Evolutionary conservation across 257 asterid genomes (phyloP).

Genomic region (Mitragyna speciosa): DNA sequence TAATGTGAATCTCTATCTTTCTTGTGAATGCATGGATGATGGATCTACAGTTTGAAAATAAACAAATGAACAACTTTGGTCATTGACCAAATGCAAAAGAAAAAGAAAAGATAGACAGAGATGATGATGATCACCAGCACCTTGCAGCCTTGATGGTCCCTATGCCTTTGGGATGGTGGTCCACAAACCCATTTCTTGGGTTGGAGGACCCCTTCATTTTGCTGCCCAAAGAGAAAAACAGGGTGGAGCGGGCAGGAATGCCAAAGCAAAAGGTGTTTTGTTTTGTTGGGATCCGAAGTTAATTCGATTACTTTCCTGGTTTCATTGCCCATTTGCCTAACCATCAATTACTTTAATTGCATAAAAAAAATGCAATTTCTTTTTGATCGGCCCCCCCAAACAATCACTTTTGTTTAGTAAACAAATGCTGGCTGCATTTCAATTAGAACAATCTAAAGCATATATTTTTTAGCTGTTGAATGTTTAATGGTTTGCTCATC

Average conservation of each 20-base stretch:
- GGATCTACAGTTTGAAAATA: slow-evolving; percentile 1
- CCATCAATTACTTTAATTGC: not conserved
- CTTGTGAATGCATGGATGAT: not conserved
- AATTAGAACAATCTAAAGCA: not conserved
- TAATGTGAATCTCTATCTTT: not conserved
- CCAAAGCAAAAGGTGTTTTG: slow-evolving; percentile 43
- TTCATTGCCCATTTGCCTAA: slow-evolving; percentile 7
- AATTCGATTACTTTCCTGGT: slow-evolving; percentile 14
- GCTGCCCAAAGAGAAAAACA: slow-evolving; percentile 32
- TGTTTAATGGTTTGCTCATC: not conserved
- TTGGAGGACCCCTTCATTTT: slow-evolving; percentile 42
- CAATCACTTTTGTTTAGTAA: not conserved
- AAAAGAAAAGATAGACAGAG: slow-evolving; percentile 35
- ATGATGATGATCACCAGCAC: slow-evolving; percentile 75
- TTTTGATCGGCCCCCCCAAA: not conserved
- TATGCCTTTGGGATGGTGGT: slow-evolving; percentile 24
- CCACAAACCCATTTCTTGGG: slow-evolving; percentile 36
- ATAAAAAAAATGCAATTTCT: not conserved
- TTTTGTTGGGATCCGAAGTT: slow-evolving; percentile 58
- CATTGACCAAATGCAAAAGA: slow-evolving; percentile 37
- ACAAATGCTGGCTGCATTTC: not conserved
- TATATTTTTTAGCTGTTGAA: slow-evolving; percentile 14
- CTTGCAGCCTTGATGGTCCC: slow-evolving; percentile 38
- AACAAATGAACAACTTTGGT: slow-evolving; percentile 21
- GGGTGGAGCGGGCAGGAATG: slow-evolving; percentile 33